A percentile compares a stretch with the other conserved stretches of the same genome.
Evolutionary conservation across 73 alveolate genomes (phyloP).

Genomic region (Tetrahymena elliotti): DNA sequence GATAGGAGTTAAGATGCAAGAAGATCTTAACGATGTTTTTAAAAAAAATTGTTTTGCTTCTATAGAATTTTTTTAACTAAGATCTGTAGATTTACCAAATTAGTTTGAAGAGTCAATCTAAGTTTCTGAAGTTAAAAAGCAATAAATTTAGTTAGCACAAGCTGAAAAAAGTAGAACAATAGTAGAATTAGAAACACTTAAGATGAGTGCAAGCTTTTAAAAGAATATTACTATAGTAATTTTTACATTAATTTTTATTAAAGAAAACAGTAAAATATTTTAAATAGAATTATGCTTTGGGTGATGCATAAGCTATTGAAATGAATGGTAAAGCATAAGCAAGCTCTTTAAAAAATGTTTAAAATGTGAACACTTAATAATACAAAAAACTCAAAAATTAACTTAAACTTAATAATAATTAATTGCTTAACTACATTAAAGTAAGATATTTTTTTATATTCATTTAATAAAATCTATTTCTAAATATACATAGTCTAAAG

Average conservation of each 20-base stretch:
- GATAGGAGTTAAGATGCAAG: constrained; percentile 75
- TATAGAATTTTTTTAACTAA: constrained; percentile 80
- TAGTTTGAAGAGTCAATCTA: constrained; percentile 85
- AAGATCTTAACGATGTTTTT: constrained; percentile 56
- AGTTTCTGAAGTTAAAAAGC: constrained; percentile 87
- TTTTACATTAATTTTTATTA: neutral
- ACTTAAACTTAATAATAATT: neutral
- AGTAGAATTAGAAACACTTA: constrained; percentile 71
- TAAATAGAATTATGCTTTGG: neutral
- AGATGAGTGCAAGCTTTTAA: constrained; percentile 54
- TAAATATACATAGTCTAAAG: neutral
- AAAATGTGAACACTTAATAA: neutral
- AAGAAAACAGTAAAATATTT: neutral
- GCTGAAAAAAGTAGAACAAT: constrained; percentile 80
- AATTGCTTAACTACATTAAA: neutral
- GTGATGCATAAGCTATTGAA: neutral
- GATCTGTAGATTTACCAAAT: constrained; percentile 88
- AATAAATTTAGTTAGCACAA: constrained; percentile 82
- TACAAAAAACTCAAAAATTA: neutral
- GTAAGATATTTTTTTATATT: neutral
- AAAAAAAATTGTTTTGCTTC: constrained; percentile 54
- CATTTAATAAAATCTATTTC: neutral
- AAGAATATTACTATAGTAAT: constrained; percentile 36
- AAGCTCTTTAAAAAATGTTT: neutral
- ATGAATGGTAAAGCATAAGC: neutral